A percentile compares a stretch with the other conserved stretches of the same genome.
phyloP scores from a whole-genome alignment of 169 alveolate species.

The Plasmodium gonderi region DNA sequence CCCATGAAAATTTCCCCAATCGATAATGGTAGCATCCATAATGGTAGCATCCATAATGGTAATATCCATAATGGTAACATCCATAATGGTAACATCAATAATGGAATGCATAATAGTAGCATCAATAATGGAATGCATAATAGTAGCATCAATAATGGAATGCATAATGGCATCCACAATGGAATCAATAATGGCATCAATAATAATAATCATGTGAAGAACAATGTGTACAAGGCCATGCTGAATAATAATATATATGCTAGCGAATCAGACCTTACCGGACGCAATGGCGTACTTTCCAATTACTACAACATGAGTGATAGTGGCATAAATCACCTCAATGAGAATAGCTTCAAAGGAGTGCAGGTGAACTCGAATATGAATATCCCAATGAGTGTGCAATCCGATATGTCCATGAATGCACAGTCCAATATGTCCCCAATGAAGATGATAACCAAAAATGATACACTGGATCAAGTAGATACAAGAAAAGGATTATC shows the following conservation, averaged over 20 bases:
- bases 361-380: neutral
- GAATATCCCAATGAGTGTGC: neutral
- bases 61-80: neutral
- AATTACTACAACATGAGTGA: neutral
- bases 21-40: neutral
- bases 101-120: neutral
- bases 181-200: neutral
- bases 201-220: neutral
- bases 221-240: too few relatives aligned
- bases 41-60: neutral
- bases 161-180: neutral
- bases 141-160: neutral
- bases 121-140: neutral
- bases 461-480: neutral
- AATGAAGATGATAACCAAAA: neutral
- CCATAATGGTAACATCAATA: neutral
- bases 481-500: constrained; percentile 1
- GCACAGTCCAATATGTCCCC: neutral
- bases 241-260: neutral
- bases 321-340: neutral
- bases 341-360: neutral
- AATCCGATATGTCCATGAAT: neutral
- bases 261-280: neutral
- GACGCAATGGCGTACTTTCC: neutral
- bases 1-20: neutral